Conservation (phyloP, 2,329 filamentous ascomycete genomes). For the Coleophoma eucalyptorum region DNA sequence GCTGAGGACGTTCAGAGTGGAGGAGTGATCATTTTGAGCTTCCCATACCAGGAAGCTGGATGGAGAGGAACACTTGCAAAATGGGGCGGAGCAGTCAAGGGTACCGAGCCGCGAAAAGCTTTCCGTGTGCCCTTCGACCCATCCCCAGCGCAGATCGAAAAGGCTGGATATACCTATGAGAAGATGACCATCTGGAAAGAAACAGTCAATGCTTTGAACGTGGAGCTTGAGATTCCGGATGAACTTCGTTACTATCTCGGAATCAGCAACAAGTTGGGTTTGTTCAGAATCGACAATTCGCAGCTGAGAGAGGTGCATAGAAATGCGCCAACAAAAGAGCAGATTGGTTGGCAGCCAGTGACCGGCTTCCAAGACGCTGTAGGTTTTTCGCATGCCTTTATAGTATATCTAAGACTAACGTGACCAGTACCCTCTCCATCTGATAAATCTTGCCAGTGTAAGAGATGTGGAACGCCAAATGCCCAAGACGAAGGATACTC, state of each 20-base stretch:
- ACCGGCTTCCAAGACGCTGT: conserved; percentile 69
- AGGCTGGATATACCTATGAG: conserved; percentile 54
- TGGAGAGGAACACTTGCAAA: conserved; percentile 41
- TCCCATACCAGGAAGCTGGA: conserved; percentile 54
- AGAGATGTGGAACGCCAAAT: conserved; percentile 56
- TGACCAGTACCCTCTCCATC: conserved; percentile 64
- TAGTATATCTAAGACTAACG: conserved; percentile 10
- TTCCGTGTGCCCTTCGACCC: conserved; percentile 66
- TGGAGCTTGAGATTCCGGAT: conserved; percentile 53
- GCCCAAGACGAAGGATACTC: conserved; percentile 41
- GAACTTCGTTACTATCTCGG: conserved; percentile 65
- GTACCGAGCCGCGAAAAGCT: conserved; percentile 55
- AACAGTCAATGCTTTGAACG: conserved; percentile 48
- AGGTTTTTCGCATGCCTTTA: conserved; percentile 27
- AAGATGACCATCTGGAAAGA: conserved; percentile 66
- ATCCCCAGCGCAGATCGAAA: conserved; percentile 49
- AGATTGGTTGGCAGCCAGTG: conserved; percentile 59
- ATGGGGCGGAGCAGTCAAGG: conserved; percentile 45
- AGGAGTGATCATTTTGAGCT: conserved; percentile 62
- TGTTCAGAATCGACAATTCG: conserved; percentile 64
- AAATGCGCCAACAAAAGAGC: conserved; percentile 53
- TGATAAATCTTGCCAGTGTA: conserved; percentile 63
- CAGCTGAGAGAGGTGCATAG: conserved; percentile 54
- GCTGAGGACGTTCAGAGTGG: conserved; percentile 46
- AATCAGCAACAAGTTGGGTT: conserved; percentile 57